phyloP scores from a whole-genome alignment of 1,284 basidiomycete species.

The Bjerkandera adusta region DNA sequence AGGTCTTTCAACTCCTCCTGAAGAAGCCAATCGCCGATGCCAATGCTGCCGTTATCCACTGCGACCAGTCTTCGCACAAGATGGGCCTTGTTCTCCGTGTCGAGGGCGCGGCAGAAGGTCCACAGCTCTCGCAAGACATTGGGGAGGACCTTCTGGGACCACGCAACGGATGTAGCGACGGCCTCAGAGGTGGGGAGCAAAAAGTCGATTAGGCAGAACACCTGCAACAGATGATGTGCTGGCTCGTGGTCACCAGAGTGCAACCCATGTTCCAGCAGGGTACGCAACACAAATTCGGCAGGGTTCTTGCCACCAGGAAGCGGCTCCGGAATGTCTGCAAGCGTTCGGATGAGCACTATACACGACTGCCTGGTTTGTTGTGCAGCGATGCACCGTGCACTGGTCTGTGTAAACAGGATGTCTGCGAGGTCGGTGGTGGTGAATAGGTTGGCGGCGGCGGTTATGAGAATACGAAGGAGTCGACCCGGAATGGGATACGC shows the following conservation, averaged over 20 bases:
- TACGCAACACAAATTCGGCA: constrained; percentile 48
- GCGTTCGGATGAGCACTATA: constrained; percentile 42
- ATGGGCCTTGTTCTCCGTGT: constrained; percentile 50
- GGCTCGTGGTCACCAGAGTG: constrained; percentile 46
- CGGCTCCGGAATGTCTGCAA: constrained; percentile 36
- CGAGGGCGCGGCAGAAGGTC: constrained; percentile 53
- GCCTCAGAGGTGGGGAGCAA: constrained; percentile 46
- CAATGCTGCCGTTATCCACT: constrained; percentile 56
- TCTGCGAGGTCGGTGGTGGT: constrained; percentile 50
- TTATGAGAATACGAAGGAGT: constrained; percentile 41
- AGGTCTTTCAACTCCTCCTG: constrained; percentile 55
- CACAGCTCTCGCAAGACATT: constrained; percentile 50
- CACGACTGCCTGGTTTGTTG: constrained; percentile 46
- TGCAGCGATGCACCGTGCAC: constrained; percentile 40
- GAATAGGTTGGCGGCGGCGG: constrained; percentile 52
- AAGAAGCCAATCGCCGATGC: constrained; percentile 71
- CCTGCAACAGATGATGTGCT: constrained; percentile 50
- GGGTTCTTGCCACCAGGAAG: constrained; percentile 37
- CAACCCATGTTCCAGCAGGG: constrained; percentile 49
- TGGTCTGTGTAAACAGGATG: constrained; percentile 38
- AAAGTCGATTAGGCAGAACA: constrained; percentile 54
- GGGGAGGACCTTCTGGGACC: constrained; percentile 57
- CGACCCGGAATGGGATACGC: constrained; percentile 50
- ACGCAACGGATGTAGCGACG: constrained; percentile 35
- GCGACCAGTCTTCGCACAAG: constrained; percentile 54